phyloP scores from a whole-genome alignment of 2,329 filamentous ascomycete species.

The Ustulina deusta region DNA sequence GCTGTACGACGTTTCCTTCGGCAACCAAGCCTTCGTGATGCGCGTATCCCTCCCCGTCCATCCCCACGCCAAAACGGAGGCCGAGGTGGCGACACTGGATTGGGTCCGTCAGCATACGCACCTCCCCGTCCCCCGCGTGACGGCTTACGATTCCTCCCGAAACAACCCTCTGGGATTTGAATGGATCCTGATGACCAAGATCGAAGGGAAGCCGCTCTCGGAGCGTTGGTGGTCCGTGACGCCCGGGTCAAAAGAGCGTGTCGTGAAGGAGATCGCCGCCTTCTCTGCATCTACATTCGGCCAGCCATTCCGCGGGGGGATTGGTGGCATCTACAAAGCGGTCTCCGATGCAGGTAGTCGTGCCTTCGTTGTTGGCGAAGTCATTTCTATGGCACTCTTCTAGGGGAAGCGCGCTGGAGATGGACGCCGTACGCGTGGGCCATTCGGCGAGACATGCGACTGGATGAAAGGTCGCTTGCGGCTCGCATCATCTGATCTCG shows the following conservation, averaged over 20 bases:
- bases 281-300: slow-evolving; percentile 42
- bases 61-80: slow-evolving; percentile 46
- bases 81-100: slow-evolving; percentile 49
- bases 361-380: slow-evolving; percentile 40
- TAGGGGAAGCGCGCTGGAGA: slow-evolving; percentile 45
- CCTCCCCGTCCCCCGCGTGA: slow-evolving; percentile 46
- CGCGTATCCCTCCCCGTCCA: slow-evolving; percentile 47
- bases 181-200: slow-evolving; percentile 50
- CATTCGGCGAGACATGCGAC: slow-evolving; percentile 41
- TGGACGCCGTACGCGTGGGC: slow-evolving; percentile 31
- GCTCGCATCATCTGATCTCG: slow-evolving; percentile 41
- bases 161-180: slow-evolving; percentile 48
- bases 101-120: slow-evolving; percentile 44
- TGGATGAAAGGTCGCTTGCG: slow-evolving; percentile 42
- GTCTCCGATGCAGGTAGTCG: not conserved
- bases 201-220: slow-evolving; percentile 46
- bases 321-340: slow-evolving; percentile 49
- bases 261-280: slow-evolving; percentile 48
- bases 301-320: slow-evolving; percentile 40
- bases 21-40: slow-evolving; percentile 50
- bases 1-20: slow-evolving; percentile 44
- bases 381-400: slow-evolving; percentile 49
- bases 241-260: slow-evolving; percentile 44
- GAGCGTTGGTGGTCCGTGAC: slow-evolving; percentile 45
- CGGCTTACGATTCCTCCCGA: slow-evolving; percentile 40